Percentiles rank a stretch among this genome's conserved stretches.
These are phyloP conservation scores for Suhomyces xylopsoci DNA, from an alignment of 805 yeast genomes.

Conservation along the genomic window DNA sequence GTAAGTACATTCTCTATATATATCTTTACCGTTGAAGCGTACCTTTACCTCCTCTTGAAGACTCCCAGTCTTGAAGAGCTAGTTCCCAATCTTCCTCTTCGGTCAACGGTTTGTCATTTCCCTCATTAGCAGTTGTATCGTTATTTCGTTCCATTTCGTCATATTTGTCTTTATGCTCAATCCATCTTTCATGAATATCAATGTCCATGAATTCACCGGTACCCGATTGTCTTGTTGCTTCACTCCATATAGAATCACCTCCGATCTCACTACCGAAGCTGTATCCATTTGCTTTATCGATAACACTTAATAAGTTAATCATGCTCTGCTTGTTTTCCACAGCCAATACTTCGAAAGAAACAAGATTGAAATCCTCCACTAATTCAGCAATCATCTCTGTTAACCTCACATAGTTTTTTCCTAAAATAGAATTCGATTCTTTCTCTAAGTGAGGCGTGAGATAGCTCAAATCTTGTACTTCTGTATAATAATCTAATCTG, in stretches of 20 bases:
- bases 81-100: slow-evolving; percentile 72
- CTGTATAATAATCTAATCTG: slow-evolving; percentile 81
- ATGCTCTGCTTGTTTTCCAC: slow-evolving; percentile 90
- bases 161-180: slow-evolving; percentile 74
- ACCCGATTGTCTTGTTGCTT: slow-evolving; percentile 81
- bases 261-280: slow-evolving; percentile 93
- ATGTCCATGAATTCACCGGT: slow-evolving; percentile 44
- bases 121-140: slow-evolving; percentile 32
- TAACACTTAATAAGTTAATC: slow-evolving; percentile 72
- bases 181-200: slow-evolving; percentile 94
- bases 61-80: slow-evolving; percentile 31
- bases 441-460: slow-evolving; percentile 65
- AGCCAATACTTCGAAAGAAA: slow-evolving; percentile 83
- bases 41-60: slow-evolving; percentile 16
- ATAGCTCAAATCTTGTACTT: slow-evolving; percentile 78
- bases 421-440: slow-evolving; percentile 67
- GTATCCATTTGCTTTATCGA: slow-evolving; percentile 93
- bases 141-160: slow-evolving; percentile 52
- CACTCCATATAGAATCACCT: slow-evolving; percentile 98
- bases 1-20: not conserved
- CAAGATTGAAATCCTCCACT: slow-evolving; percentile 82
- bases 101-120: slow-evolving; percentile 35
- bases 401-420: slow-evolving; percentile 59
- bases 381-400: slow-evolving; percentile 79
- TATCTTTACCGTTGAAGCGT: not conserved